Evolutionary conservation across 2,329 filamentous ascomycete species (phyloP), one percentile per base, ranked within the genome.

Genomic region (Raffaelea arxii): DNA sequence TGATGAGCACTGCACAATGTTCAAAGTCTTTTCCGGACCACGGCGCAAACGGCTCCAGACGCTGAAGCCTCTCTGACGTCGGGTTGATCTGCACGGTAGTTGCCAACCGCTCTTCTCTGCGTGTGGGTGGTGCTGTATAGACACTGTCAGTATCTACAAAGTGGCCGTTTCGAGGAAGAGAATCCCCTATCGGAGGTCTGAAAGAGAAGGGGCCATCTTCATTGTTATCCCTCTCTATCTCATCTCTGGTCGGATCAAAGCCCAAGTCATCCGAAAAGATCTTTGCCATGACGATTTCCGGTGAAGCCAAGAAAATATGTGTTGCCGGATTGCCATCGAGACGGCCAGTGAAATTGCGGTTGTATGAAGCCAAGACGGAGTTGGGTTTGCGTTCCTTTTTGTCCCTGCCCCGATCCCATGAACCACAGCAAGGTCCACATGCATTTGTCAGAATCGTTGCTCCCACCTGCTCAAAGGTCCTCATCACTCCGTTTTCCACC

Each of bases 291-390:
- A 67, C 68, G 45, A 72, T 58, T 47, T 72, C 68, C 19, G 69
- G 68, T 3, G 68, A 71, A 14, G 68, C 65, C 39, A 72, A 65
- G 50, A 73, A 72, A 1, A 67, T 69, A 54, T 70, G 68, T 0
- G 69, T 73, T 23, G 65, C 68, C 2, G 69, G 59, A 59, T 65
- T 65, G 46, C 61, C 61, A 47, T 65, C 97, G 56, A 97, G 97
- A 65, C 92, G 88, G 56, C 91, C 91, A 51, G 91, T 97, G 75
- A 98, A 97, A 82, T 98, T 97, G 70, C 92, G 89, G 84, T 98
- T 98, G 83, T 96, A 98, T 23, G 92, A 97, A 40, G 90, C 96
- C 65, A 98, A 75, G 66, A 98, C 97, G 6, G 89, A 92, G 82
- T 98, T 98, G n/a, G n/a, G n/a, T 60, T 89, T 74, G 59, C 86